phyloP scores from a whole-genome alignment of 2,329 filamentous ascomycete genomes.

The Ceratocystis ficicola region DNA sequence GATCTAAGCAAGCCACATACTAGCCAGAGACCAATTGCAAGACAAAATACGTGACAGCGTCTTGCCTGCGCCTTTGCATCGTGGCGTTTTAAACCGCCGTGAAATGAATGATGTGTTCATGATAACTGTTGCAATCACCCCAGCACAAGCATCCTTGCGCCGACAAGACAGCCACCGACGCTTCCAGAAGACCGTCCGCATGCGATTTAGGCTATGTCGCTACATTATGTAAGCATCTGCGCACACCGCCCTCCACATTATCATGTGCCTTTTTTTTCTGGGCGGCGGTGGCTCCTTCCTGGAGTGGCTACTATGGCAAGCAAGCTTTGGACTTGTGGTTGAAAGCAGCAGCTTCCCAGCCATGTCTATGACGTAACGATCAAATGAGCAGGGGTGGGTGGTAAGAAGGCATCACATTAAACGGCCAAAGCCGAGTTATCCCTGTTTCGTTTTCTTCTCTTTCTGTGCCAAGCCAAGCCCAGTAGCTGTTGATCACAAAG shows the following conservation, averaged over 20 bases:
- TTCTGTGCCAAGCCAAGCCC: background rate
- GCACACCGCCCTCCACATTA: background rate
- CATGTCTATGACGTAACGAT: conserved; percentile 1
- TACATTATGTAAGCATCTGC: background rate
- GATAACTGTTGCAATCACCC: background rate
- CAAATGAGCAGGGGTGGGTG: background rate
- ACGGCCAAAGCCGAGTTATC: conserved; percentile 4
- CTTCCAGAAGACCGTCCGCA: background rate
- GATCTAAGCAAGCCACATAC: background rate
- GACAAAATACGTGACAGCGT: background rate
- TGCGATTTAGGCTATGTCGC: background rate
- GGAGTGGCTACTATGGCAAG: background rate
- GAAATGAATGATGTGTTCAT: background rate
- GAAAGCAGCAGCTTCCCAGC: background rate
- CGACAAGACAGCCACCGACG: no score
- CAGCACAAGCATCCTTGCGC: background rate
- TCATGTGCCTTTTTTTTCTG: background rate
- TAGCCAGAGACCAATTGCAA: background rate
- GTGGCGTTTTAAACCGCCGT: background rate
- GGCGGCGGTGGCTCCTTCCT: background rate
- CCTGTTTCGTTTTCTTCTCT: background rate
- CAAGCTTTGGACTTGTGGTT: background rate
- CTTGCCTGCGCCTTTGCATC: background rate
- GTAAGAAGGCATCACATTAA: background rate
- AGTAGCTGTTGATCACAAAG: background rate